A percentile compares a stretch with the other conserved stretches of the same genome.
Conservation (phyloP, 345 rosid species). For the Bretschneidera sinensis region DNA sequence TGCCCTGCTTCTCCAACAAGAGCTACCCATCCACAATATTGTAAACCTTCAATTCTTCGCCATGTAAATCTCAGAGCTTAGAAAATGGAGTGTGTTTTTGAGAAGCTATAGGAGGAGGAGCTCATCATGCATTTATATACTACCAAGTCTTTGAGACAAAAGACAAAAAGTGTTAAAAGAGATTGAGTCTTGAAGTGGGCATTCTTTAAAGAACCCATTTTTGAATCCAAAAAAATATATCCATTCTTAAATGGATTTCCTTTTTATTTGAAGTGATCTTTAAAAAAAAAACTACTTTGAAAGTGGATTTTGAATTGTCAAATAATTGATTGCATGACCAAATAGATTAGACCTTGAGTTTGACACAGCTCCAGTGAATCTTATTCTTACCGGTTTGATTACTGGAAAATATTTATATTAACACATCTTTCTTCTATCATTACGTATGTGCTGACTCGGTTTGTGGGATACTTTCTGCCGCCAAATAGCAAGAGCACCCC, state of each 20-base stretch:
- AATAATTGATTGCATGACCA: too few species aligned
- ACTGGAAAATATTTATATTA: too few species aligned
- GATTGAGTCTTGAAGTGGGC: slow-evolving; percentile 68
- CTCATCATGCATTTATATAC: slow-evolving; percentile 32
- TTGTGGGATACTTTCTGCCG: slow-evolving; percentile 24
- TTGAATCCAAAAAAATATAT: too few species aligned
- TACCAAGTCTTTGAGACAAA: slow-evolving; percentile 14
- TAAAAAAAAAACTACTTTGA: too few species aligned
- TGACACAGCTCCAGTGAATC: slow-evolving; percentile 44
- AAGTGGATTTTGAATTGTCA: too few species aligned
- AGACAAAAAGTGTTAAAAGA: slow-evolving; percentile 24
- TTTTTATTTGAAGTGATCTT: too few species aligned
- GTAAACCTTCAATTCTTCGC: slow-evolving; percentile 5
- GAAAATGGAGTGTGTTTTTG: background rate
- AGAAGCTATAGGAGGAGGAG: background rate
- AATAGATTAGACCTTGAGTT: slow-evolving; percentile 31
- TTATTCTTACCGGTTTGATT: slow-evolving; percentile 38
- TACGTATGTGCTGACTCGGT: slow-evolving; percentile 24
- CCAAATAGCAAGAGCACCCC: slow-evolving; percentile 16
- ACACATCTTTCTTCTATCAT: background rate
- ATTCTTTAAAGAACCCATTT: slow-evolving; percentile 44
- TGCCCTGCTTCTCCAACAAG: slow-evolving; percentile 99
- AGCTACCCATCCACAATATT: slow-evolving; percentile 49
- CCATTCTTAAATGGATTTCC: too few species aligned
- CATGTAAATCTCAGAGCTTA: background rate